Evolutionary conservation across 1,284 basidiomycete species (phyloP).

Genomic region (Gomphus bonarii): DNA sequence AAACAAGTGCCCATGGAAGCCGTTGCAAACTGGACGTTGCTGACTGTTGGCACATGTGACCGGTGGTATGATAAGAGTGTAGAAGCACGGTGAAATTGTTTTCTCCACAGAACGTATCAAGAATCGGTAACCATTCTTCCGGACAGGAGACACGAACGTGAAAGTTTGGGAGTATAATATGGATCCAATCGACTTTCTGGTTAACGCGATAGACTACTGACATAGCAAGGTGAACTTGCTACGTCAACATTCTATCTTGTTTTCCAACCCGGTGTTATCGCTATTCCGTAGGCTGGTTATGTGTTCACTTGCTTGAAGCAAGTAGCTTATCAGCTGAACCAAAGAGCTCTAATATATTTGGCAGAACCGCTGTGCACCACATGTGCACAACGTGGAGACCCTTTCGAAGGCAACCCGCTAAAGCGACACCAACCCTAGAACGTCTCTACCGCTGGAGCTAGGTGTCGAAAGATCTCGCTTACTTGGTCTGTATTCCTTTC

Average conservation of each 20-base stretch:
- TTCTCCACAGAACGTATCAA: not conserved
- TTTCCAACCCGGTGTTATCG: no score
- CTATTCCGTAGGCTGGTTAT: not conserved
- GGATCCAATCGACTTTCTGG: not conserved
- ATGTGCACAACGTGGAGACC: not conserved
- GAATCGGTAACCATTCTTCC: not conserved
- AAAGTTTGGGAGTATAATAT: not conserved
- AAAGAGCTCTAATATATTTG: not conserved
- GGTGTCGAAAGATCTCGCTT: not conserved
- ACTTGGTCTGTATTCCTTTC: not conserved
- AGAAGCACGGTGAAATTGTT: no score
- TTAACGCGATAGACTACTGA: not conserved
- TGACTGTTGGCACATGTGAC: not conserved
- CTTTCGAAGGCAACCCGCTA: not conserved
- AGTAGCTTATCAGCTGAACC: not conserved
- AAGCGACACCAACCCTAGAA: not conserved
- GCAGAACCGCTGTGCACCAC: not conserved
- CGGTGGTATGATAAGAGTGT: not conserved
- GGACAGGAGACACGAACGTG: not conserved
- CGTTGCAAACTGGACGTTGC: not conserved
- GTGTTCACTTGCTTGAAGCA: not conserved
- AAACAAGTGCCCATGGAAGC: not conserved
- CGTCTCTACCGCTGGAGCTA: not conserved
- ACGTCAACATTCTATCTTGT: no score
- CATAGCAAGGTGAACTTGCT: not conserved